Evolutionary conservation across 2,329 filamentous ascomycete genomes (phyloP), one percentile per base, ranked within the genome.

Genomic region (Sporothrix brunneoviolacea): DNA sequence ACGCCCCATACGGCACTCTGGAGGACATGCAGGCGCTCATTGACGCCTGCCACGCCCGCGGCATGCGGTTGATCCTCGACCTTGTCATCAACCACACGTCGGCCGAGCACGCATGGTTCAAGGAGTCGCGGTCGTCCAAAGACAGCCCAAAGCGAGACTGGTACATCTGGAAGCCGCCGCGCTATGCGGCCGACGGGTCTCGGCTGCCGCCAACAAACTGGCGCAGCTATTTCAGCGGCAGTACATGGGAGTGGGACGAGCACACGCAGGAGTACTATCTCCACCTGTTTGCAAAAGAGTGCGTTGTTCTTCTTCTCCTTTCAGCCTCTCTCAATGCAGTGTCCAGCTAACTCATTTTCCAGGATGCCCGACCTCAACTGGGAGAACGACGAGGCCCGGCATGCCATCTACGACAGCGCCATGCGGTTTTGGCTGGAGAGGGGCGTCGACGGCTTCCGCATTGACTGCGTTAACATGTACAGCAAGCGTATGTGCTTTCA

Each of bases 311-410:
- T 3, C 15, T 13, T 21, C 13, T 13, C 10, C 10, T 13, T 21
- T 19, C 3, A 15, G 8, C 15, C 28, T 9, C 12, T 45, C 6
- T 22, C 50, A 19, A 52, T 42, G 22, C 21, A 8, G 3, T n/a
- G n/a, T n/a, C n/a, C n/a, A n/a, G n/a, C n/a, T n/a, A n/a, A n/a
- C n/a, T n/a, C n/a, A n/a, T n/a, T n/a, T n/a, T n/a, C n/a, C 21
- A 52, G 87, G 56, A 88, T 91, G 63, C 88, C 88, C 0, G 88
- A 93, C 59, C 73, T 93, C n/a, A 93, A 93, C 67, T 93, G 87
- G 86, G 85, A 91, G 61, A 86, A 84, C 51, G 72, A 74, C 0
- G 79, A 77, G 9, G 79, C 85, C 0, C 77, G 86, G 15, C 69
- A 78, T 40, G 87, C 86, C 4, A 80, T 91, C 4, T 86, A 89